These are phyloP conservation scores for Penicillium lividum DNA, from an alignment of 495 filamentous ascomycete species.

Conservation along the genomic window DNA sequence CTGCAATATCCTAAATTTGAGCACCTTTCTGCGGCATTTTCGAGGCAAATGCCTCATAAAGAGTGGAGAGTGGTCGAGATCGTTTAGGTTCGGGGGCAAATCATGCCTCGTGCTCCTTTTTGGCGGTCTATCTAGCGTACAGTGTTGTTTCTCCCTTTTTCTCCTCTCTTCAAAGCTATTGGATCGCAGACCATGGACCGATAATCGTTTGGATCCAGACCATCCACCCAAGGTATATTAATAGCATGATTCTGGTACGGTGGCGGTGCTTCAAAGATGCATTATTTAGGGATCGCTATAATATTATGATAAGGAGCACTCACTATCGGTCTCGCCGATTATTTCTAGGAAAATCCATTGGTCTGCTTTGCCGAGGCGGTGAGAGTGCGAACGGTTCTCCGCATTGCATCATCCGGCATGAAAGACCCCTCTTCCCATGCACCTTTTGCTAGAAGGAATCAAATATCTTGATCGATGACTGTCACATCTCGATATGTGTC, in stretches of 20 bases:
- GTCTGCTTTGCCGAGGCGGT: constrained; percentile 26
- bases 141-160: constrained; percentile 5
- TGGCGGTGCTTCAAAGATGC: constrained; percentile 12
- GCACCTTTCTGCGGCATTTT: constrained; percentile 22
- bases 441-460: neutral
- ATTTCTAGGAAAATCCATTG: constrained; percentile 22
- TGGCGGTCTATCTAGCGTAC: constrained; percentile 12
- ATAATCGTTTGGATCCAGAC: constrained; percentile 21
- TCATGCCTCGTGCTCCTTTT: constrained; percentile 6
- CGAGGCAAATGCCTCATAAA: constrained; percentile 24
- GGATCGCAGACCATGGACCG: neutral
- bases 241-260: constrained; percentile 10
- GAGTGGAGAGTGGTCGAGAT: constrained; percentile 21
- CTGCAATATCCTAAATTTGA: constrained; percentile 3
- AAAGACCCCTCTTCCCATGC: neutral
- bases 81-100: constrained; percentile 14
- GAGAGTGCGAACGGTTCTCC: constrained; percentile 20
- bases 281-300: neutral
- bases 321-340: constrained; percentile 16
- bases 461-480: too few species aligned
- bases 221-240: constrained; percentile 19
- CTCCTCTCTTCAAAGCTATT: constrained; percentile 6
- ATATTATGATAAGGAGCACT: constrained; percentile 6
- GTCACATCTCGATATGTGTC: neutral
- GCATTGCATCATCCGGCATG: constrained; percentile 28